Conservation (phyloP, 2,329 filamentous ascomycete species). For the Metarhizium brunneum region DNA sequence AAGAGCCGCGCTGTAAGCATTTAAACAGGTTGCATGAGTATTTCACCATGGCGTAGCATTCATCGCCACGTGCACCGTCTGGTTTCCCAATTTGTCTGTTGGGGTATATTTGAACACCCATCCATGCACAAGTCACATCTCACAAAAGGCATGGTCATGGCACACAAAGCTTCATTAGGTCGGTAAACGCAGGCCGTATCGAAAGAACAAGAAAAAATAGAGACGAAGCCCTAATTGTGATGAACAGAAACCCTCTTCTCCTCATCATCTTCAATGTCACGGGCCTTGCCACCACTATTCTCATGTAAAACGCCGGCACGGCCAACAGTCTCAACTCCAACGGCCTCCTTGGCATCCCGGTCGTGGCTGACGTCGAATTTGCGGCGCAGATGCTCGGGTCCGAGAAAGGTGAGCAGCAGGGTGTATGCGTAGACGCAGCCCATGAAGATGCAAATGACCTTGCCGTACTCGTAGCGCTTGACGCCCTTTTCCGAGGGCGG, state of each 20-base stretch:
- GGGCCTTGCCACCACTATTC: background rate
- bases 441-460: constrained; percentile 88
- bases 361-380: constrained; percentile 43
- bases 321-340: constrained; percentile 27
- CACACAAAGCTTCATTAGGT: background rate
- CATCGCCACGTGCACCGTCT: too few relatives aligned
- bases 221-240: background rate
- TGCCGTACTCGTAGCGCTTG: constrained; percentile 63
- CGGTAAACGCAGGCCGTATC: background rate
- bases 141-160: background rate
- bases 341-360: constrained; percentile 36
- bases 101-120: too few relatives aligned
- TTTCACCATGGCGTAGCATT: too few relatives aligned
- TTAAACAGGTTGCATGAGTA: too few relatives aligned
- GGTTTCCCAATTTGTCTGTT: too few relatives aligned
- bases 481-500: constrained; percentile 39
- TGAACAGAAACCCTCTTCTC: background rate
- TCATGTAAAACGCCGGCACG: background rate
- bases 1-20: too few relatives aligned
- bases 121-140: too few relatives aligned
- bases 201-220: background rate
- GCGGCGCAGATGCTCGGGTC: constrained; percentile 44
- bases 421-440: constrained; percentile 63
- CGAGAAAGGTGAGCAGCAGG: constrained; percentile 53
- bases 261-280: constrained; percentile 1